Conservation (phyloP, 352 stramenopile species). For the Stephanocyclus meneghinianus region DNA sequence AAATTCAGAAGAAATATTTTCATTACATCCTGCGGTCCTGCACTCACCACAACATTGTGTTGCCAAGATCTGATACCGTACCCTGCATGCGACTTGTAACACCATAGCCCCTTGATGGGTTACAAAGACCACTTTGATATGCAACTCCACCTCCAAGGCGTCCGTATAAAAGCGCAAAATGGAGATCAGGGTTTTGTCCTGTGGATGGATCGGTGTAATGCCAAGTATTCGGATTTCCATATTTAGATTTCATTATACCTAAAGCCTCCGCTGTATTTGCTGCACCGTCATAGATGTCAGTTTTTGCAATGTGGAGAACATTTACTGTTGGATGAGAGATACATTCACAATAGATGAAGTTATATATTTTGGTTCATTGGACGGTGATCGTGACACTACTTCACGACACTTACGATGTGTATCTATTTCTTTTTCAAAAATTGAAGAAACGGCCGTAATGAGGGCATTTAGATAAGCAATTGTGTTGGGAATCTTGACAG, state of each 20-base stretch:
- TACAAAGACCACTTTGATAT: not conserved
- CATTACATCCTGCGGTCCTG: not conserved
- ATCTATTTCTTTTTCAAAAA: constrained; percentile 33
- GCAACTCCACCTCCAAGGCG: constrained; percentile 5
- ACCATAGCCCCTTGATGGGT: not conserved
- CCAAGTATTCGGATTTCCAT: constrained; percentile 7
- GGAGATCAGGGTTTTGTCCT: constrained; percentile 11
- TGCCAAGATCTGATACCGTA: not conserved
- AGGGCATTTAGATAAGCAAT: constrained; percentile 25
- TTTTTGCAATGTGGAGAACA: constrained; percentile 21
- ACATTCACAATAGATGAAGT: not conserved
- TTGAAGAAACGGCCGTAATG: not conserved
- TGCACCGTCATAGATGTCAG: constrained; percentile 13
- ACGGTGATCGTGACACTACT: not conserved
- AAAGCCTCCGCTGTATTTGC: constrained; percentile 1
- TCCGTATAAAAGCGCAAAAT: constrained; percentile 14
- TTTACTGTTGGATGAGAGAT: constrained; percentile 4
- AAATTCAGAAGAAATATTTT: not conserved
- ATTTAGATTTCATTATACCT: constrained; percentile 19
- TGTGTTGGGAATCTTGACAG: not conserved
- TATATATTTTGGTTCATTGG: not conserved
- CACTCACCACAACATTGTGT: not conserved
- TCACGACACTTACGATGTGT: constrained; percentile 14
- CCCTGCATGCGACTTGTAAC: not conserved
- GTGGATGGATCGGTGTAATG: constrained; percentile 6